These are phyloP conservation scores for Galeopsis tetrahit DNA, from an alignment of 257 asterid species.

Conservation along the genomic window DNA sequence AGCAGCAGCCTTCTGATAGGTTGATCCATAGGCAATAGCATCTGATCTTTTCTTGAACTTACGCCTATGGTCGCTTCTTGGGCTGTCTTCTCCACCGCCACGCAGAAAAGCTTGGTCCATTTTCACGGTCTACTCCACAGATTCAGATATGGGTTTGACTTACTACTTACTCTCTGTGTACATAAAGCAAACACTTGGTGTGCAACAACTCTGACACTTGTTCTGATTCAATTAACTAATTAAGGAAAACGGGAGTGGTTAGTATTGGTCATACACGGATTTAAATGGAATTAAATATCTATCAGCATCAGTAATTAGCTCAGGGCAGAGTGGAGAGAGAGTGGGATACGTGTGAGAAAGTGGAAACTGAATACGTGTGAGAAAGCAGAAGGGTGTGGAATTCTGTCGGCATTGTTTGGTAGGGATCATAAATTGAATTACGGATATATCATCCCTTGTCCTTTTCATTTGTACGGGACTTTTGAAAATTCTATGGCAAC, in stretches of 20 bases:
- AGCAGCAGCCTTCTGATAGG: constrained; percentile 92
- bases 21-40: constrained; percentile 83
- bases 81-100: constrained; percentile 39
- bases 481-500: too few relatives aligned
- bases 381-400: constrained; percentile 15
- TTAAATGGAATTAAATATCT: neutral
- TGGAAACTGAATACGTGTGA: neutral
- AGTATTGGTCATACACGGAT: constrained; percentile 12
- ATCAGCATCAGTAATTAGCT: neutral
- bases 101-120: constrained; percentile 67
- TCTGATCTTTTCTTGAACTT: constrained; percentile 51
- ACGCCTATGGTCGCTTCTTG: constrained; percentile 34
- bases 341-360: neutral
- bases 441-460: neutral
- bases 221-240: neutral
- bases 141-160: constrained; percentile 40
- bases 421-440: neutral
- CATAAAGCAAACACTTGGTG: constrained; percentile 37
- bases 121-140: constrained; percentile 31
- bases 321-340: neutral
- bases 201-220: constrained; percentile 5
- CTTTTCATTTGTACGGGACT: neutral
- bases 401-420: constrained; percentile 30
- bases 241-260: neutral
- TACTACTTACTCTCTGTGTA: constrained; percentile 2